Conservation (phyloP, 805 yeast species). For the Teunomyces panamensis region DNA sequence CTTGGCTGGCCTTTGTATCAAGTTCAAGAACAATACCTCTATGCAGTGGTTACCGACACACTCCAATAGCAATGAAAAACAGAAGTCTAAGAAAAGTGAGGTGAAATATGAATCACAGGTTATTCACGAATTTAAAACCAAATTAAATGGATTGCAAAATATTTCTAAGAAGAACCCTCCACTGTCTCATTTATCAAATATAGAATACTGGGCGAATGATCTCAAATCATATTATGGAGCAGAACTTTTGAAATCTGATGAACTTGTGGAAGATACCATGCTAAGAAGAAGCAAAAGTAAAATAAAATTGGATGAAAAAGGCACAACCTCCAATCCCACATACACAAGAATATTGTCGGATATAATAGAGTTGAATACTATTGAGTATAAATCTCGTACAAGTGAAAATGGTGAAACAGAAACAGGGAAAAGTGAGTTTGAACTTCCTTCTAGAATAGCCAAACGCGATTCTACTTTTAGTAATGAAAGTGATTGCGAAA, state of each 20-base stretch:
- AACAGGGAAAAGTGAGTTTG: neutral
- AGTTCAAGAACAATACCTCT: constrained; percentile 25
- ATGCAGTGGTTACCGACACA: constrained; percentile 24
- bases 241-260: neutral
- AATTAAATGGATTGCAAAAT: constrained; percentile 2
- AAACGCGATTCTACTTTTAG: constrained; percentile 6
- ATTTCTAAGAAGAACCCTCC: neutral
- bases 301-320: neutral
- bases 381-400: no score
- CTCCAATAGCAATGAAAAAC: neutral
- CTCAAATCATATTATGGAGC: neutral
- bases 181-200: neutral
- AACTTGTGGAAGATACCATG: neutral
- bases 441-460: neutral
- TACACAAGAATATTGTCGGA: no score
- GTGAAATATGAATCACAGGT: constrained; percentile 18
- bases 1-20: constrained; percentile 29
- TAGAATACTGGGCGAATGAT: neutral
- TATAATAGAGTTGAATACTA: no score
- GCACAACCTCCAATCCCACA: no score
- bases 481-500: constrained; percentile 37
- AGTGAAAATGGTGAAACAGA: no score
- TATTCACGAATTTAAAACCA: constrained; percentile 19
- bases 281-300: neutral
- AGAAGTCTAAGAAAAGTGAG: neutral